Percentiles rank a stretch among this genome's conserved stretches.
Evolutionary conservation across 2,329 filamentous ascomycete species (phyloP).

Genomic region (Arthrobotrys iridis): DNA sequence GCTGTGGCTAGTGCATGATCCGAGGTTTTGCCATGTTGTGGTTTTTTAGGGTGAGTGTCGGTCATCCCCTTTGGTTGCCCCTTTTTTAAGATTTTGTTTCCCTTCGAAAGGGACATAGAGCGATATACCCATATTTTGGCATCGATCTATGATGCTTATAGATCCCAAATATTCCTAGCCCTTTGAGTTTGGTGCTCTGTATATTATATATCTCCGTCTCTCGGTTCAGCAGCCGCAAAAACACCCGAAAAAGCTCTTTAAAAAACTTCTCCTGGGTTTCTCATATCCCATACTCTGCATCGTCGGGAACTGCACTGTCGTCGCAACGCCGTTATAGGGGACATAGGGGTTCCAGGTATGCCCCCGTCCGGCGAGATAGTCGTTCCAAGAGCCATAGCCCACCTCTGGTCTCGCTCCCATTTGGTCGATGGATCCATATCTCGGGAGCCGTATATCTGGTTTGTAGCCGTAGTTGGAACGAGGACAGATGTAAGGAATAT

Average conservation of each 20-base stretch:
- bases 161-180: neutral
- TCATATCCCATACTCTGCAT: neutral
- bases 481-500: constrained; percentile 41
- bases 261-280: constrained; percentile 11
- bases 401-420: constrained; percentile 1
- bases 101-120: constrained; percentile 27
- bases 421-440: constrained; percentile 23
- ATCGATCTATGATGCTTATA: constrained; percentile 23
- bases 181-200: constrained; percentile 4
- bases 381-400: constrained; percentile 19
- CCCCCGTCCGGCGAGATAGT: constrained; percentile 16
- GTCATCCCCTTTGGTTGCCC: constrained; percentile 1
- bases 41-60: constrained; percentile 34
- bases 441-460: constrained; percentile 34
- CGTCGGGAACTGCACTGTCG: constrained; percentile 9
- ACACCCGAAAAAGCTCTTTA: constrained; percentile 17
- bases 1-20: constrained; percentile 55
- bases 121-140: constrained; percentile 15
- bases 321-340: constrained; percentile 29
- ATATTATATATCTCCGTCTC: constrained; percentile 19
- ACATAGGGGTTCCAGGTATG: constrained; percentile 18
- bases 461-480: constrained; percentile 31
- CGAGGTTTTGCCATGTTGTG: constrained; percentile 43
- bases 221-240: constrained; percentile 9
- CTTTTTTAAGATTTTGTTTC: constrained; percentile 2